Percentiles rank a stretch among this genome's conserved stretches.
phyloP scores from a whole-genome alignment of 805 yeast genomes.

The Candida methanosorbosa region DNA sequence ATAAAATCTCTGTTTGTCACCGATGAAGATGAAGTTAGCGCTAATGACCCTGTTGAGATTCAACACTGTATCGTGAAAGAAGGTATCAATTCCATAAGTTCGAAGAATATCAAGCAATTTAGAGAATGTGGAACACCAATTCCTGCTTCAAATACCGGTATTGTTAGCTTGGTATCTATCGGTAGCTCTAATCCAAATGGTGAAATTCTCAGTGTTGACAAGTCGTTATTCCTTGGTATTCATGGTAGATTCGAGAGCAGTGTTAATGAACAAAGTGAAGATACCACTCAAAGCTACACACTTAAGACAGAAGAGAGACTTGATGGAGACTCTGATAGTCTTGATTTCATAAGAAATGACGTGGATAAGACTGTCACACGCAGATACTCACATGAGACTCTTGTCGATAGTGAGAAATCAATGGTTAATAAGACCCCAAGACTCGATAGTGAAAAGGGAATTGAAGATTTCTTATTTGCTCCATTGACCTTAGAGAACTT shows the following conservation, averaged over 20 bases:
- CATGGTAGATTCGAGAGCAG: too few relatives aligned
- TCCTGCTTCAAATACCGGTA: conserved; percentile 48
- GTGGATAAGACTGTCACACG: too few relatives aligned
- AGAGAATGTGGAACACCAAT: conserved; percentile 47
- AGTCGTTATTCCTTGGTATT: conserved; percentile 46
- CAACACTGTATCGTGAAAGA: neutral
- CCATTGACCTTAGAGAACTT: neutral
- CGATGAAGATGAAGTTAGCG: conserved; percentile 1
- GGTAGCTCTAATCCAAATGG: conserved; percentile 17
- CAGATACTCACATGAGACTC: neutral
- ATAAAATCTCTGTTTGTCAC: too few relatives aligned
- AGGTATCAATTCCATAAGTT: conserved; percentile 24
- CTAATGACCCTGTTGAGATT: neutral
- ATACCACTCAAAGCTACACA: too few relatives aligned
- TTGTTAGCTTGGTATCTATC: conserved; percentile 36
- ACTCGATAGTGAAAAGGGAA: too few relatives aligned
- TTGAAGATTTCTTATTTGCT: neutral
- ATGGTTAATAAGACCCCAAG: too few relatives aligned
- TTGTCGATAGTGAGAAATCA: neutral
- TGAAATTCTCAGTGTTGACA: conserved; percentile 44
- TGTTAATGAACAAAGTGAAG: too few relatives aligned
- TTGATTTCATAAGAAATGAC: too few relatives aligned
- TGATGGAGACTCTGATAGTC: too few relatives aligned
- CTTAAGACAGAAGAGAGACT: too few relatives aligned
- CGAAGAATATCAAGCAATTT: conserved; percentile 19